Conservation (phyloP, 495 filamentous ascomycete species). For the Neurospora sp. region DNA sequence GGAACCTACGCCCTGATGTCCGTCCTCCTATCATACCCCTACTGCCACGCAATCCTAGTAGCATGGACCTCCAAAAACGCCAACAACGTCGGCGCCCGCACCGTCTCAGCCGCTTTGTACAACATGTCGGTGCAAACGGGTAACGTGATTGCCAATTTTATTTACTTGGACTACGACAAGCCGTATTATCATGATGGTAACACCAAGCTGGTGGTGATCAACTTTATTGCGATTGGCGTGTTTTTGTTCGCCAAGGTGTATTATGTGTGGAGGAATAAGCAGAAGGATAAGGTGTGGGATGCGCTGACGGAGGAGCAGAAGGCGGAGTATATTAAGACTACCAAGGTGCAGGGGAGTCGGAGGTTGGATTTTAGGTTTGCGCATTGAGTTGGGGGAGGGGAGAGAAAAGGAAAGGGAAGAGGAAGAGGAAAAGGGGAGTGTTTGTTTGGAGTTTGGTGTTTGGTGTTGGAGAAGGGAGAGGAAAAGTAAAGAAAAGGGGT, state of each 20-base stretch:
- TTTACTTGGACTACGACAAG: conserved; percentile 45
- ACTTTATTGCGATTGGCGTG: conserved; percentile 18
- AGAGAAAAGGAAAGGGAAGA: not conserved
- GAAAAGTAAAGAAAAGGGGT: not conserved
- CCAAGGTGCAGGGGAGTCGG: conserved; percentile 27
- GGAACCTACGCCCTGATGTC: conserved; percentile 42
- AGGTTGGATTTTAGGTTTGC: conserved; percentile 39
- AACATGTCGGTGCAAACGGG: conserved; percentile 30
- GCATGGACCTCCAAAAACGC: conserved; percentile 54
- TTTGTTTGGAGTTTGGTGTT: not conserved
- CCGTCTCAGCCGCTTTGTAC: conserved; percentile 50
- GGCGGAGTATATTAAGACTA: conserved; percentile 26
- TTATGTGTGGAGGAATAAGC: conserved; percentile 34
- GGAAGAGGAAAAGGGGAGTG: too few species aligned
- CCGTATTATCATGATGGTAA: conserved; percentile 61
- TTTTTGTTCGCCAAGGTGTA: conserved; percentile 33
- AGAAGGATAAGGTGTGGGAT: conserved; percentile 29
- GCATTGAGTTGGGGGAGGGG: conserved; percentile 1
- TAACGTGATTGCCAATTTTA: conserved; percentile 13
- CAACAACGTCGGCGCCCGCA: conserved; percentile 57
- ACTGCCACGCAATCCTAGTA: conserved; percentile 47
- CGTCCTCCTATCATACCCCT: conserved; percentile 37
- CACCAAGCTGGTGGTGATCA: conserved; percentile 48
- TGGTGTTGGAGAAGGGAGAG: too few species aligned
- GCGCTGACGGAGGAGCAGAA: conserved; percentile 28